A percentile compares a stretch with the other conserved stretches of the same genome.
These are phyloP conservation scores for Omphalea diandra DNA, from an alignment of 441 rosid genomes.

Conservation along the genomic window DNA sequence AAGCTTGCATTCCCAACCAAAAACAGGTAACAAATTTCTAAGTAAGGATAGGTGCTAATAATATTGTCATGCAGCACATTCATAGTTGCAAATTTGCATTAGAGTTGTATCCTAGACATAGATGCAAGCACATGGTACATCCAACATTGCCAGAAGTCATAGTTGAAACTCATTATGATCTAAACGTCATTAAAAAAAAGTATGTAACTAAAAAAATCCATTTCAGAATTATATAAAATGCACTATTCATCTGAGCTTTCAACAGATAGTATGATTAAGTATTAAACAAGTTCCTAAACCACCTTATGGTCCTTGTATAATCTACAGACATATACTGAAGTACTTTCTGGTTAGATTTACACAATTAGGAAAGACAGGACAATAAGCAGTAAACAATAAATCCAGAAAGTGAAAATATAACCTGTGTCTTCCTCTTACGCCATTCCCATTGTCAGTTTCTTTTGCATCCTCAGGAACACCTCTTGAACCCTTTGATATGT, in stretches of 20 bases:
- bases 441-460: slow-evolving; percentile 54
- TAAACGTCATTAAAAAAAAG: no score
- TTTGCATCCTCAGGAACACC: slow-evolving; percentile 43
- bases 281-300: background rate
- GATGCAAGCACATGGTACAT: background rate
- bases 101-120: background rate
- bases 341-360: background rate
- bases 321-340: background rate
- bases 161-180: no score
- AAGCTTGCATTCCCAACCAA: background rate
- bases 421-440: slow-evolving; percentile 64
- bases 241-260: no score
- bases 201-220: no score
- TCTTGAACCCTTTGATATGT: slow-evolving; percentile 42
- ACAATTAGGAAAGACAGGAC: background rate
- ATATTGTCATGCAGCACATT: no score
- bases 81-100: background rate
- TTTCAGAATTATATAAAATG: no score
- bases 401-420: slow-evolving; percentile 25
- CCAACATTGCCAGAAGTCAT: no score
- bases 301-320: background rate
- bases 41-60: background rate
- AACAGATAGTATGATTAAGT: background rate
- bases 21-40: background rate
- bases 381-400: background rate